Evolutionary conservation across 2,329 filamentous ascomycete species (phyloP).

Genomic region (Beauveria varroae): DNA sequence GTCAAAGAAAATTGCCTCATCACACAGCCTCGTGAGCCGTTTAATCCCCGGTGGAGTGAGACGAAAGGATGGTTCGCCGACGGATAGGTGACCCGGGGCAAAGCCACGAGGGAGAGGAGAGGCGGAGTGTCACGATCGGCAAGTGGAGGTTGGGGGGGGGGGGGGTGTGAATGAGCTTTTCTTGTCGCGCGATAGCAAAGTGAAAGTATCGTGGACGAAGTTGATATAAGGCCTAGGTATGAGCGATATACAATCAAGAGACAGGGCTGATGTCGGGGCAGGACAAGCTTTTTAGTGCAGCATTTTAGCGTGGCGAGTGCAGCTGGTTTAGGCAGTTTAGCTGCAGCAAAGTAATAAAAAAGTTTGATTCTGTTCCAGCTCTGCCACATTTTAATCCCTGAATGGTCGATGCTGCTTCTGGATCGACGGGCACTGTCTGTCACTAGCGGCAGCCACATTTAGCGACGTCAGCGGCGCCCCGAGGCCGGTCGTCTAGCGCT

Average conservation of each 20-base stretch:
- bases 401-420: neutral
- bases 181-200: neutral
- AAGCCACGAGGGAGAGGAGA: neutral
- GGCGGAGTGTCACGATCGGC: neutral
- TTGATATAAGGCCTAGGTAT: neutral
- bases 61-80: neutral
- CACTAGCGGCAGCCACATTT: neutral
- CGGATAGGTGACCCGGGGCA: neutral
- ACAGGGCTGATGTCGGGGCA: conserved; percentile 5
- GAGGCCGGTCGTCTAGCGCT: neutral
- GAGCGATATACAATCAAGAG: conserved; percentile 4
- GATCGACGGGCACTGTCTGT: neutral
- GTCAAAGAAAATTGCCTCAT: conserved; percentile 4
- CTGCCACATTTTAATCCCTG: neutral
- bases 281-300: conserved; percentile 5
- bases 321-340: neutral
- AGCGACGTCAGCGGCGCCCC: neutral
- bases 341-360: neutral
- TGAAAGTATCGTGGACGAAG: neutral
- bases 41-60: neutral
- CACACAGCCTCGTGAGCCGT: conserved; percentile 1
- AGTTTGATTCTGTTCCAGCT: neutral
- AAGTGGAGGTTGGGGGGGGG: neutral
- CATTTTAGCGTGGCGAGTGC: neutral
- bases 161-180: too few species aligned